Evolutionary conservation across 2,329 filamentous ascomycete species (phyloP), one percentile per base, ranked within the genome.

Genomic region (Curvularia eragrostidis): DNA sequence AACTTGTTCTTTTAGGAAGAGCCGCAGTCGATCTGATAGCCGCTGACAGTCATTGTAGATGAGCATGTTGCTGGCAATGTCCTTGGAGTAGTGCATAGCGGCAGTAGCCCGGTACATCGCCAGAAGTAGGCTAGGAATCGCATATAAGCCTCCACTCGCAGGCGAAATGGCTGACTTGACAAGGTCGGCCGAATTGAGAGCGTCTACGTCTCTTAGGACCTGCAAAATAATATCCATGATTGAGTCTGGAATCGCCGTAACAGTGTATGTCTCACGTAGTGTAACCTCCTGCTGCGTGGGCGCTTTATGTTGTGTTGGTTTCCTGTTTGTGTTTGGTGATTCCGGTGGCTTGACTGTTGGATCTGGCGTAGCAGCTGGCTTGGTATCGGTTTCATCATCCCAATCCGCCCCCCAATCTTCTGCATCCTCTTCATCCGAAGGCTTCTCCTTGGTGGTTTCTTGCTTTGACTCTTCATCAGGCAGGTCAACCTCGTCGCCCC

Each of bases 241-340:
- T 3, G 88, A 86, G 59, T 92, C 89, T 0, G 95, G 94, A 74
- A 97, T 89, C 2, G 90, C 90, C 0, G 94, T 97, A 50, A 97
- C 90, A 57, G 88, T 91, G 75, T 97, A 99, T 1, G 85, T 90
- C 77, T 99, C 95, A 60, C 84, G 90, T 43, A 98, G 79, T 0
- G 91, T 90, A 58, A 98, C 79, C 71, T 95, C 90, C 54, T 87
- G 82, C 8, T 81, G 72, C 46, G 59, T 62, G 0, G 64, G 32
- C 21, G 59, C 43, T 38, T 71, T 70, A 19, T 70, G 62, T 2
- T 68, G 44, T 21, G 73, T 62, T 3, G 71, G 56, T 34, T 75
- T 74, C 23, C 67, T 66, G 48, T 76, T 77, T 13, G 59, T 53
- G 56, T 66, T 78, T 63, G 50, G 75, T 64, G 61, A 73, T 65